phyloP scores from a whole-genome alignment of 495 filamentous ascomycete species.

The Staphylotrichum longicolle region DNA sequence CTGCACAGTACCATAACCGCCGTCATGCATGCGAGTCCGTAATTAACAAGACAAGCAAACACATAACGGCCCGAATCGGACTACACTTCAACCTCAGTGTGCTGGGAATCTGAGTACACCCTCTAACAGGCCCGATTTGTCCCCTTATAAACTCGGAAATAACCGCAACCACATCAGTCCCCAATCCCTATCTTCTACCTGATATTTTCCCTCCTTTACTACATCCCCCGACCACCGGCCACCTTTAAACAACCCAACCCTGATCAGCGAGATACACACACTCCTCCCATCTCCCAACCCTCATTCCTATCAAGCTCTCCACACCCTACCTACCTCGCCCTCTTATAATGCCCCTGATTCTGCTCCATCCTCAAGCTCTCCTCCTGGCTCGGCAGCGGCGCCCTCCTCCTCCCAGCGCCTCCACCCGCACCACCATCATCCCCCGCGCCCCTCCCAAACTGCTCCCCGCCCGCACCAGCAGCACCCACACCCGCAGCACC shows the following conservation, averaged over 20 bases:
- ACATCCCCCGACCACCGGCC: too few species aligned
- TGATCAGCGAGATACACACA: background rate
- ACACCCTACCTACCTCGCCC: slow-evolving; percentile 40
- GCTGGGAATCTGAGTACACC: too few species aligned
- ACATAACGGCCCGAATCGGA: too few species aligned
- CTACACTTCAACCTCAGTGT: too few species aligned
- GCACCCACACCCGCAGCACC: background rate
- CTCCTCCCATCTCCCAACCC: too few species aligned
- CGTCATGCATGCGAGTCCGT: too few species aligned
- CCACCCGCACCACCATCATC: slow-evolving; percentile 18
- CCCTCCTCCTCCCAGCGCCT: slow-evolving; percentile 46
- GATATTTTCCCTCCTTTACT: background rate
- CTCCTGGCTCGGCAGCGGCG: slow-evolving; percentile 75
- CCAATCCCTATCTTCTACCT: background rate
- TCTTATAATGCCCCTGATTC: slow-evolving; percentile 60
- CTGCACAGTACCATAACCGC: background rate
- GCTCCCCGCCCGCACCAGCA: background rate
- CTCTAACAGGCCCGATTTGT: background rate
- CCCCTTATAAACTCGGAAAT: background rate
- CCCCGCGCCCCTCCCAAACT: background rate
- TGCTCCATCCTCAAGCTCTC: slow-evolving; percentile 78
- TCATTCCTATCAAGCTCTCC: background rate
- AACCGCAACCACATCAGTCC: too few species aligned
- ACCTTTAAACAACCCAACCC: background rate
- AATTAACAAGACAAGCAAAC: too few species aligned